Percentiles rank a stretch among this genome's conserved stretches.
Conservation (phyloP, 768 basidiomycete species). For the Arthromyces matolae region DNA sequence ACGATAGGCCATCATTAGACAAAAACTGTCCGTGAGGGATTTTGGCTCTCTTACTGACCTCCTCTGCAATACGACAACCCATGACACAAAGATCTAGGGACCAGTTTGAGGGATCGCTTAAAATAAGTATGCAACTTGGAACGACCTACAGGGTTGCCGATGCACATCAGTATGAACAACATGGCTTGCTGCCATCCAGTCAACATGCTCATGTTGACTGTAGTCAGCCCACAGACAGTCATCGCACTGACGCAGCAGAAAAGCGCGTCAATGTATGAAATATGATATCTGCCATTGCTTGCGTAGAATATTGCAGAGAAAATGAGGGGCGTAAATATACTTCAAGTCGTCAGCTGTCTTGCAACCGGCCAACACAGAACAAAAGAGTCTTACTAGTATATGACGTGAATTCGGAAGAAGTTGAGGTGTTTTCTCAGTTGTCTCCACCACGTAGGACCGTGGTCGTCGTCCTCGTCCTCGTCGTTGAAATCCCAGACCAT, state of each 20-base stretch:
- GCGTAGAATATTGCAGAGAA: slow-evolving; percentile 81
- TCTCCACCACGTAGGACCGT: slow-evolving; percentile 21
- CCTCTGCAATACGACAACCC: slow-evolving; percentile 79
- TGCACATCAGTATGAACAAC: slow-evolving; percentile 74
- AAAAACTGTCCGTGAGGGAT: slow-evolving; percentile 3
- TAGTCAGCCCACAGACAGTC: slow-evolving; percentile 73
- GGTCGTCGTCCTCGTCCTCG: slow-evolving; percentile 12
- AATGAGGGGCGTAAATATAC: slow-evolving; percentile 75
- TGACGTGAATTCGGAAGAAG: slow-evolving; percentile 60
- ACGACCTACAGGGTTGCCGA: slow-evolving; percentile 67
- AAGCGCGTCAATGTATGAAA: slow-evolving; percentile 74
- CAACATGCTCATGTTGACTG: slow-evolving; percentile 64
- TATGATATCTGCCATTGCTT: slow-evolving; percentile 67
- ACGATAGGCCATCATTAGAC: slow-evolving; percentile 8
- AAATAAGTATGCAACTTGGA: slow-evolving; percentile 7
- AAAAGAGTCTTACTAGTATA: slow-evolving; percentile 50
- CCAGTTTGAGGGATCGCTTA: too few relatives aligned
- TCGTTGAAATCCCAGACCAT: background rate
- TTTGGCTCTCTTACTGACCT: slow-evolving; percentile 40
- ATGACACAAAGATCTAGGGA: slow-evolving; percentile 47
- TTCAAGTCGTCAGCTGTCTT: too few relatives aligned
- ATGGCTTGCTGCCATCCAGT: slow-evolving; percentile 69
- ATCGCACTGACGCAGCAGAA: slow-evolving; percentile 77
- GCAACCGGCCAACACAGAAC: slow-evolving; percentile 3
- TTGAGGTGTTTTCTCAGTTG: slow-evolving; percentile 50